These are phyloP conservation scores for Cytospora piceae DNA, from an alignment of 2,329 filamentous ascomycete species.

Conservation along the genomic window DNA sequence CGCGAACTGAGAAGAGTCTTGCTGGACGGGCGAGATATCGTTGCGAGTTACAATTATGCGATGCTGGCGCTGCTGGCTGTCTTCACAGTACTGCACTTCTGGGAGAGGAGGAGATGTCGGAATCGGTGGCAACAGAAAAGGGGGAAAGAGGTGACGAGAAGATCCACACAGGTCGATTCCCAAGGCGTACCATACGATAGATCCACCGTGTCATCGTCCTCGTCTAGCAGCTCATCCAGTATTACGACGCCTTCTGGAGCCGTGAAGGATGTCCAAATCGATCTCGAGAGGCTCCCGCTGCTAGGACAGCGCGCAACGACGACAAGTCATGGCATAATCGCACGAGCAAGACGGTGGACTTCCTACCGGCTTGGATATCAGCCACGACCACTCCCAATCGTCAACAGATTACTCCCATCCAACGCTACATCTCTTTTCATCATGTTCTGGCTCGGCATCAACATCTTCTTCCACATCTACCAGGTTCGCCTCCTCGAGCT, in stretches of 20 bases:
- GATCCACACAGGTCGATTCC: background rate
- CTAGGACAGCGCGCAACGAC: slow-evolving; percentile 28
- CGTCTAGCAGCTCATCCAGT: slow-evolving; percentile 41
- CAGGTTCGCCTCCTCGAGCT: slow-evolving; percentile 48
- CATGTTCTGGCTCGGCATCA: slow-evolving; percentile 54
- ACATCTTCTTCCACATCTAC: slow-evolving; percentile 62
- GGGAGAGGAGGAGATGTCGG: slow-evolving; percentile 32
- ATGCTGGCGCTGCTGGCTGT: slow-evolving; percentile 38
- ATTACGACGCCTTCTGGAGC: slow-evolving; percentile 34
- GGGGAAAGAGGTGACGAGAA: background rate
- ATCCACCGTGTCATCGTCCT: slow-evolving; percentile 33
- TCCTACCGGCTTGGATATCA: slow-evolving; percentile 55
- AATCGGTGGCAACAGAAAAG: slow-evolving; percentile 34
- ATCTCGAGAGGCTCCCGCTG: slow-evolving; percentile 44
- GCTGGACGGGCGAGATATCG: slow-evolving; percentile 40
- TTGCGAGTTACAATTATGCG: slow-evolving; percentile 41
- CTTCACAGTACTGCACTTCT: slow-evolving; percentile 38
- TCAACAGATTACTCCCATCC: slow-evolving; percentile 60
- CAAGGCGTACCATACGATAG: background rate
- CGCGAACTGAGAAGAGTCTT: slow-evolving; percentile 39
- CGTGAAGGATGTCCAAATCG: slow-evolving; percentile 35
- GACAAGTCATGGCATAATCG: background rate
- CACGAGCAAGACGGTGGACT: slow-evolving; percentile 11
- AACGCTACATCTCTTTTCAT: slow-evolving; percentile 60
- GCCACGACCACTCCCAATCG: slow-evolving; percentile 57